Evolutionary conservation across 2,329 filamentous ascomycete genomes (phyloP), one percentile per base, ranked within the genome.

Genomic region (Aspergillus hortae): DNA sequence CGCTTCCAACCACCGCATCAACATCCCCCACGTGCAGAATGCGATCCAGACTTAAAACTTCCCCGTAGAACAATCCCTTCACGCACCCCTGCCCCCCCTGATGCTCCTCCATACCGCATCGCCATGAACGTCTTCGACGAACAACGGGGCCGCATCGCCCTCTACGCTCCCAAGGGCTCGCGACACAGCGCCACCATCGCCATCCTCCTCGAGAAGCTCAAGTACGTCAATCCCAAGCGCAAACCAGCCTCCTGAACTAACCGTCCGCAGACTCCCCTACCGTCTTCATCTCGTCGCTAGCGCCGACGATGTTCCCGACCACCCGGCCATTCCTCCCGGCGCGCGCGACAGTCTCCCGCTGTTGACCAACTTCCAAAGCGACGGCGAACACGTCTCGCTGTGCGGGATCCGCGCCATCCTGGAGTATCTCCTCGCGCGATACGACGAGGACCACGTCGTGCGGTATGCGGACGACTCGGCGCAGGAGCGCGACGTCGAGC

Each of bases 101-200:
- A 30, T 11, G 10, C 14, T 38, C 35, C 14, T 38, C 35, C 14
- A 15, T 6, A 35, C 15, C 15, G 35, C 15, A 38, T 38, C 35
- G 14, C 19, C n/a, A 54, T 54, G 52, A 54, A 54, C n/a, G 48
- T 54, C 21, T 54, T 54, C n/a, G 6, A 51, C 21, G 52, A 54
- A 11, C 44, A 51, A 12, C 21, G 38, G 17, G 48, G 44, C 23
- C 32, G 21, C 6, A 54, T 54, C 44, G 25, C 52, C 23, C 52
- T 54, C 1, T 54, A 48, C 41, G 32, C 48, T 15, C 21, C 40
- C 12, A 15, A 25, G 7, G 44, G 48, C 6, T 17, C 44, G 9
- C 49, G 40, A 42, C 35, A 54, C 15, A 47, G 48, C 2, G 52
- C 52, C 3, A 48, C 49, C 14, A 32, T 51, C 19, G 48, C 40